These are phyloP conservation scores for Agastache rugosa DNA, from an alignment of 257 asterid species.

Conservation along the genomic window DNA sequence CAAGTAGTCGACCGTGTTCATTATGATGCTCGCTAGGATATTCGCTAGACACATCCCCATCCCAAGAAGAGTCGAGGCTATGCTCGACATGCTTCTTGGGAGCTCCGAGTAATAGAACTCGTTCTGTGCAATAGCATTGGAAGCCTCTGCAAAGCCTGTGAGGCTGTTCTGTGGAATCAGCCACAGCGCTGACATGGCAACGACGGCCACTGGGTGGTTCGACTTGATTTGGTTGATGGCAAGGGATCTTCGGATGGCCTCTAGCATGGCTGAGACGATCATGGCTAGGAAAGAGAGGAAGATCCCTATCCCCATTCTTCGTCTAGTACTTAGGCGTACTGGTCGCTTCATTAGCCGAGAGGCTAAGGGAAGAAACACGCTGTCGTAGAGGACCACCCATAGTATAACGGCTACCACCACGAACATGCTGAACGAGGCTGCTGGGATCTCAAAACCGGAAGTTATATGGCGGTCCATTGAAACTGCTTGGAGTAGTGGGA, in stretches of 20 bases:
- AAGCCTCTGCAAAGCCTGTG: conserved; percentile 68
- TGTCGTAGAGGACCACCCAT: conserved; percentile 68
- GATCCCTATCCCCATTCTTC: conserved; percentile 73
- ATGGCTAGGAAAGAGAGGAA: conserved; percentile 56
- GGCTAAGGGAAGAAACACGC: conserved; percentile 59
- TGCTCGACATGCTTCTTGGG: conserved; percentile 76
- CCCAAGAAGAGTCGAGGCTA: conserved; percentile 53
- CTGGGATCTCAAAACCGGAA: conserved; percentile 63
- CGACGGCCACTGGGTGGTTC: background rate
- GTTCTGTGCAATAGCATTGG: conserved; percentile 55
- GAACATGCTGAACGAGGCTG: conserved; percentile 67
- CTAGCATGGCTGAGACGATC: conserved; percentile 57
- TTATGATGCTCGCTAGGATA: conserved; percentile 56
- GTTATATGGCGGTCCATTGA: conserved; percentile 60
- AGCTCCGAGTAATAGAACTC: conserved; percentile 72
- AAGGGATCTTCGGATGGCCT: conserved; percentile 46
- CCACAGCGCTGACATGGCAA: conserved; percentile 69
- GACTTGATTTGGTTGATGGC: background rate
- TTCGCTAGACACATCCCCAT: conserved; percentile 54
- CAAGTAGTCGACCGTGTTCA: conserved; percentile 48
- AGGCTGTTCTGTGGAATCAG: conserved; percentile 64
- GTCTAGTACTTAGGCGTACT: conserved; percentile 44
- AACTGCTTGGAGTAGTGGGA: conserved; percentile 68
- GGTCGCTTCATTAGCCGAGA: conserved; percentile 54
- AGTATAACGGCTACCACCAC: conserved; percentile 44